Base-by-base conservation (phyloP, 768 basidiomycete species). In the Glaciozyma antarctica region DNA sequence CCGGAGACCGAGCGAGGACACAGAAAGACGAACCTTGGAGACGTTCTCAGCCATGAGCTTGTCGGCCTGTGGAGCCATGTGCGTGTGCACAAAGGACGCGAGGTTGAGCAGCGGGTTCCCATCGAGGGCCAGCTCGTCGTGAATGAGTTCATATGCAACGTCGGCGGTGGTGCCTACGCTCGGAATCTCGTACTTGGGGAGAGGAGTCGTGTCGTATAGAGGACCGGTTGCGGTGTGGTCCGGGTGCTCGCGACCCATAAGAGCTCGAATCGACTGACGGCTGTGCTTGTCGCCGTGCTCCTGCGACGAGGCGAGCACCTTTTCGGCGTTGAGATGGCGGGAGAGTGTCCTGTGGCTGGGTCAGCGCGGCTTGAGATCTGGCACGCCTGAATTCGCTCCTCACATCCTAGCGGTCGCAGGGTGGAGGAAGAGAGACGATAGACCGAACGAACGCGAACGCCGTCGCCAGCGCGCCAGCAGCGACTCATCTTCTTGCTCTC, bases 161-260 rank as follows among this genome's bases (percentile, higher is more conserved):
- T 73, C 70, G 15, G 73, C 62, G 12, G 44, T 47, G 26, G 7
- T 30, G 22, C 88, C 88, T 78, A 86, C 61, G 47, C 79, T 78
- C 0, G 86, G 82, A 13, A 89, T 73, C 62, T 79, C 79, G 76
- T 81, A 88, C 75, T 87, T 89, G 21, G 87, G 87, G 60, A 88
- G 77, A 44, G 24, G 85, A 80, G n/a, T 73, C 49, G 62, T 58
- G 44, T 75, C n/a, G 85, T 85, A 21, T 81, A 81, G 73, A 87
- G 88, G 52, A 85, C 82, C 24, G 81, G 82, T 28, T 82, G 80
- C 32, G 77, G 76, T 41, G 84, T 52, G 49, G 15, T 28, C 34
- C 86, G 87, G 0, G 82, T 56, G 16, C 32, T 53, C 61, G 19
- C 70, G 52, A 56, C 61, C 24, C 26, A 52, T 7, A 34, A 47